Base-by-base conservation (phyloP, 1,284 basidiomycete genomes). In the Apiotrichum siamense region DNA sequence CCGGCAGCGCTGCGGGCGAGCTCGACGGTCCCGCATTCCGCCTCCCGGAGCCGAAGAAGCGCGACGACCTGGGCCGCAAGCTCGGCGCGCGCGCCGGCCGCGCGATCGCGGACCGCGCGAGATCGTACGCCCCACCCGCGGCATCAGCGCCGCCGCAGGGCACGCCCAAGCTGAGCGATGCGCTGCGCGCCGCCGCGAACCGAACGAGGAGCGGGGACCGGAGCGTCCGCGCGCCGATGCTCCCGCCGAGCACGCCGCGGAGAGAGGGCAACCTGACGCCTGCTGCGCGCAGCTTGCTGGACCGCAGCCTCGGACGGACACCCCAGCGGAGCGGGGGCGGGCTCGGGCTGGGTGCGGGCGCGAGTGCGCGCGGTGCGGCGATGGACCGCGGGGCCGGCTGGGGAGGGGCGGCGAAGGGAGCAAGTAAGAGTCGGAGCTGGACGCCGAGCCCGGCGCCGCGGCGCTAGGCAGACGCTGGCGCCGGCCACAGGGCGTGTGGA, bases 11-110 rank as follows among this genome's bases (percentile, higher is more conserved):
- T n/a, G n/a, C n/a, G n/a, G n/a, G n/a, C n/a, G 71, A 72, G 35
- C 47, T 55, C 6, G 73, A 77, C 15, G 69, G 74, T 9, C 79
- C 75, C 31, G 83, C 83, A 0, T 92, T 90, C 72, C 83, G 80
- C 44, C 78, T 92, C 47, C 79, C 82, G 4, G 81, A 80, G 32
- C 83, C 83, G 2, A 81, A 85, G 33, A 76, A 80, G 26, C 80
- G 91, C 31, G 91, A 96, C 68, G 77, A 79, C 24, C 73, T 94
- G 26, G 88, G 87, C 3, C 83, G 86, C 58, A 84, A 77, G 65
- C 78, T 96, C 35, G 88, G 87, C 0, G 82, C 79, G 50, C 69
- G 75, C 52, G 77, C 77, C 0, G 69, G 68, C 46, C 58, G 64
- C 51, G 60, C 67, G 1, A 69, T 78, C 43, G 61, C 70, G 7